phyloP scores from a whole-genome alignment of 129 eudicot species.

The Mikania micrantha region DNA sequence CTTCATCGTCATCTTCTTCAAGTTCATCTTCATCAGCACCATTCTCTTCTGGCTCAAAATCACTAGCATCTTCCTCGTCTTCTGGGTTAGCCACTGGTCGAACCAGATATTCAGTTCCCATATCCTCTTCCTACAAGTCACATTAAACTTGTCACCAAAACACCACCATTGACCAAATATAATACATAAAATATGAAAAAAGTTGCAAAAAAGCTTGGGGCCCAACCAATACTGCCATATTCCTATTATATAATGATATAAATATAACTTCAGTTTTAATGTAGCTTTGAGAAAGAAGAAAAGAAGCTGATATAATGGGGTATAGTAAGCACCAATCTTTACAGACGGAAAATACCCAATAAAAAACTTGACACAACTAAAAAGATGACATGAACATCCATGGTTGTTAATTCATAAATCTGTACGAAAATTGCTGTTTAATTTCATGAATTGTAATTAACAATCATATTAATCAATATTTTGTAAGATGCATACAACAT shows the following conservation, averaged over 20 bases:
- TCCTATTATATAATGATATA: neutral
- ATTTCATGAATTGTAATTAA: neutral
- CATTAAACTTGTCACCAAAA: neutral
- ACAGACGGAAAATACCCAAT: neutral
- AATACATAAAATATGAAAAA: neutral
- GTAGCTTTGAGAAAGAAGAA: neutral
- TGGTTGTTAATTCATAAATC: neutral
- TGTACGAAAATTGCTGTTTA: neutral
- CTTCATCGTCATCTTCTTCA: conserved; percentile 44
- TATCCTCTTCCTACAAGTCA: conserved; percentile 44
- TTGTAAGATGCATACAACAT: no score
- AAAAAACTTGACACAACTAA: neutral
- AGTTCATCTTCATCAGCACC: conserved; percentile 44
- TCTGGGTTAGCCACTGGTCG: conserved; percentile 70
- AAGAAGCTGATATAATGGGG: neutral
- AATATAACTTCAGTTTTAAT: neutral
- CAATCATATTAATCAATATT: no score
- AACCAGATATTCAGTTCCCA: conserved; percentile 78
- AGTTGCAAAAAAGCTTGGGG: neutral
- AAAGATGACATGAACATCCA: neutral
- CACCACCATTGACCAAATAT: neutral
- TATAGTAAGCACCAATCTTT: neutral
- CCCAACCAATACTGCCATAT: no score
- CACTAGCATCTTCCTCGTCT: conserved; percentile 88
- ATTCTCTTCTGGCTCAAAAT: conserved; percentile 73